phyloP scores from a whole-genome alignment of 495 filamentous ascomycete species.

The Penicilliopsis zonata region DNA sequence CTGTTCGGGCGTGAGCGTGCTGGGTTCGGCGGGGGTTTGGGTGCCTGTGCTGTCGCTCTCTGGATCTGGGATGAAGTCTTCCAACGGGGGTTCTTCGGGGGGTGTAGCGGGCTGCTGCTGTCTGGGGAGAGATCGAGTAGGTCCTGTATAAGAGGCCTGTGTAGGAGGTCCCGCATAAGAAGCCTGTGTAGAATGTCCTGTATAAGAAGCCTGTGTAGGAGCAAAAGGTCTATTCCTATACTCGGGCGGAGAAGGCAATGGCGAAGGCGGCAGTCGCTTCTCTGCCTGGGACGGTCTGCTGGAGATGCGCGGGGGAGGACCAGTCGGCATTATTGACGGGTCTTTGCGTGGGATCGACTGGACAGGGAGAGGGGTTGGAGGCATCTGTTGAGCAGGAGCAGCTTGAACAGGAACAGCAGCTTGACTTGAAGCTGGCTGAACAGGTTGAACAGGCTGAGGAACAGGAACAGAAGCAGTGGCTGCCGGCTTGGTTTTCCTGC shows the following conservation, averaged over 20 bases:
- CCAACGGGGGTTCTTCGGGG: constrained; percentile 15
- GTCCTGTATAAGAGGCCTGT: no score
- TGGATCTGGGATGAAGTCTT: constrained; percentile 28
- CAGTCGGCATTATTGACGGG: no score
- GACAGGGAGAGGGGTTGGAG: no score
- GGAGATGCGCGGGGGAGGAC: not conserved
- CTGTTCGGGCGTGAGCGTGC: constrained; percentile 2
- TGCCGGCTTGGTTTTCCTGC: no score
- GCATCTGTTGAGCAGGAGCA: no score
- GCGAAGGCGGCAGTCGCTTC: constrained; percentile 23
- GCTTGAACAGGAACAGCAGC: no score
- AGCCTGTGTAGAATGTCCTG: no score
- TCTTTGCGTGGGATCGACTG: no score
- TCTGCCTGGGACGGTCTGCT: constrained; percentile 4
- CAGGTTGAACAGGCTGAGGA: constrained; percentile 8
- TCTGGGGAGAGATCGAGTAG: no score
- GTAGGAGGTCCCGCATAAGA: no score
- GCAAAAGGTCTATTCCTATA: no score
- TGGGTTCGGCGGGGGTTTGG: constrained; percentile 13
- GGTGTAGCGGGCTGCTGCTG: constrained; percentile 1
- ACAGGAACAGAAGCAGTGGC: constrained; percentile 7
- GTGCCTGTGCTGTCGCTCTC: constrained; percentile 14
- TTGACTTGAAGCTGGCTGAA: not conserved
- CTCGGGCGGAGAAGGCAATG: constrained; percentile 9
- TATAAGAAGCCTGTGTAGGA: no score